phyloP scores from a whole-genome alignment of 2,329 filamentous ascomycete genomes.

The Podosphaera fusca region DNA sequence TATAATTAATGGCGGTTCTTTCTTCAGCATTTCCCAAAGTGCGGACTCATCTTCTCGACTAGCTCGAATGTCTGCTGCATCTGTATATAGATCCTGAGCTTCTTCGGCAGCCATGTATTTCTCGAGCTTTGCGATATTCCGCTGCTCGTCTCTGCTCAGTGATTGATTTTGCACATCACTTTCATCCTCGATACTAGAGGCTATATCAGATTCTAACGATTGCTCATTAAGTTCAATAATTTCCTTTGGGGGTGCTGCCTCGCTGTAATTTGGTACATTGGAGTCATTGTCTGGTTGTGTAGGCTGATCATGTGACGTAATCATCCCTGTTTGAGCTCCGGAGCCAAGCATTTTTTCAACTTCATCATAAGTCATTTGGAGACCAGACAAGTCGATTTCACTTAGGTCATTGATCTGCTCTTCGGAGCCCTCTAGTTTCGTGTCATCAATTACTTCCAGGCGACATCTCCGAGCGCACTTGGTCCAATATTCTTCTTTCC shows the following conservation, averaged over 20 bases:
- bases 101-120: constrained; percentile 2
- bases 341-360: constrained; percentile 10
- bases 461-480: constrained; percentile 26
- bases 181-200: not conserved
- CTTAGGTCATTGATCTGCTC: not conserved
- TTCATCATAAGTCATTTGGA: constrained; percentile 17
- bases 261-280: not conserved
- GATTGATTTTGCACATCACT: not conserved
- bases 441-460: constrained; percentile 24
- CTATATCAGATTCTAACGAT: not conserved
- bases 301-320: not conserved
- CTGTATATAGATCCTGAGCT: constrained; percentile 10
- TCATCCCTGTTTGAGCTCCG: not conserved
- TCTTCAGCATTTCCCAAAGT: constrained; percentile 13
- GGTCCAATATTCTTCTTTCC: constrained; percentile 27
- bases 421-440: constrained; percentile 4
- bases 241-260: not conserved
- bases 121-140: not conserved
- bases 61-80: constrained; percentile 10
- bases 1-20: constrained; percentile 10
- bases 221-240: not conserved
- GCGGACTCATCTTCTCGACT: constrained; percentile 11
- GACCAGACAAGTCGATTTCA: not conserved
- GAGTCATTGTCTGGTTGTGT: not conserved
- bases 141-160: not conserved